A percentile compares a stretch with the other conserved stretches of the same genome.
These are phyloP conservation scores for Kurtzmaniella quercitrusa DNA, from an alignment of 1,139 yeast species.

Conservation along the genomic window DNA sequence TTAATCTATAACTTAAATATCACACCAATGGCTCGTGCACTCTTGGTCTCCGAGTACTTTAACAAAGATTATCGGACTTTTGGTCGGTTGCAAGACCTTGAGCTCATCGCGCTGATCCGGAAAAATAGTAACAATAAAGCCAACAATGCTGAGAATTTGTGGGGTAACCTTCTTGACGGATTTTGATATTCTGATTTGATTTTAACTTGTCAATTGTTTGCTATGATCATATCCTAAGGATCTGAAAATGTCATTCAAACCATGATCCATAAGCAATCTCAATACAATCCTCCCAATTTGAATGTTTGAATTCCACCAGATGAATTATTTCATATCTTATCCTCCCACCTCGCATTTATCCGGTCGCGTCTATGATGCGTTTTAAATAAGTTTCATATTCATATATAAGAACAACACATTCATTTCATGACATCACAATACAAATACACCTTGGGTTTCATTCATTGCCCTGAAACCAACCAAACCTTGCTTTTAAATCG, in stretches of 20 bases:
- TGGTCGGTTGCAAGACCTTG: constrained; percentile 2
- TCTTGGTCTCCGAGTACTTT: constrained; percentile 17
- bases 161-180: neutral
- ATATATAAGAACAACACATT: neutral
- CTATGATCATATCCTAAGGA: too few species aligned
- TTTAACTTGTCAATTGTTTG: neutral
- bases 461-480: constrained; percentile 30
- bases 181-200: neutral
- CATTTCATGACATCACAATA: constrained; percentile 1
- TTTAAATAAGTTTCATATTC: neutral
- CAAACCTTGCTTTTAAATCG: constrained; percentile 37
- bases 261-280: too few species aligned
- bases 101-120: neutral
- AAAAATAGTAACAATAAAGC: neutral
- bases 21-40: constrained; percentile 13
- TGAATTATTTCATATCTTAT: too few species aligned
- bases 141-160: neutral
- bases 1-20: constrained; percentile 14
- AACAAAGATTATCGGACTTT: constrained; percentile 16
- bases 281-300: too few species aligned
- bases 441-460: constrained; percentile 38
- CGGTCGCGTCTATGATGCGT: neutral
- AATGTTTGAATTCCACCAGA: too few species aligned
- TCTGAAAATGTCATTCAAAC: too few species aligned
- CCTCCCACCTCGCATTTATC: neutral